Conservation (phyloP, 2,329 filamentous ascomycete genomes). For the Chaetomium strumarium region DNA sequence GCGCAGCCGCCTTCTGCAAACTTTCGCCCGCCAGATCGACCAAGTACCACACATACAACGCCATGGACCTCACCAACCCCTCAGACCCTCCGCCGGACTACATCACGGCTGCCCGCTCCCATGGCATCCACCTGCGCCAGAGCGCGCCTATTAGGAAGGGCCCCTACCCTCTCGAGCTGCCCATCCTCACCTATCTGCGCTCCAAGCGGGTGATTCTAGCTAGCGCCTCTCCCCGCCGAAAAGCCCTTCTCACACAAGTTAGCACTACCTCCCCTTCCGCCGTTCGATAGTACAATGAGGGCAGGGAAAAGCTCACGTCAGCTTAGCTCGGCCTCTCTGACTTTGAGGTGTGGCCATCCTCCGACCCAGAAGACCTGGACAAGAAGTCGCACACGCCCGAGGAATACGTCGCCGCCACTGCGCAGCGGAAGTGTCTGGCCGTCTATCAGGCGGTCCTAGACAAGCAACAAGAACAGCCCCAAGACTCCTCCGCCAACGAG, state of each 20-base stretch:
- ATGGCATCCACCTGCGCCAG: slow-evolving; percentile 31
- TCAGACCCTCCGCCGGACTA: slow-evolving; percentile 44
- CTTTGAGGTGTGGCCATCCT: slow-evolving; percentile 79
- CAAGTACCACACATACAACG: neutral
- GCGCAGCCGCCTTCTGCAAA: neutral
- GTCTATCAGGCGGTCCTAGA: slow-evolving; percentile 52
- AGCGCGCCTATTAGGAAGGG: slow-evolving; percentile 41
- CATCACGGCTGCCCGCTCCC: slow-evolving; percentile 36
- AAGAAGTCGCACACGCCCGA: slow-evolving; percentile 69
- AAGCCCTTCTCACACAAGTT: slow-evolving; percentile 71
- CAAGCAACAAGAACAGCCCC: slow-evolving; percentile 30
- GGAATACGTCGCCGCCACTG: slow-evolving; percentile 88
- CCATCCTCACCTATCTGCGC: slow-evolving; percentile 70
- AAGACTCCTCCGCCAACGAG: slow-evolving; percentile 28
- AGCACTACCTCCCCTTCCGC: neutral
- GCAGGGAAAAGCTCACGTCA: neutral
- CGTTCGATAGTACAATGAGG: neutral
- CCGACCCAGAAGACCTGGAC: slow-evolving; percentile 76
- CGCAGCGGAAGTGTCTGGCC: slow-evolving; percentile 72
- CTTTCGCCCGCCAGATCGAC: neutral
- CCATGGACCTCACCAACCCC: slow-evolving; percentile 26
- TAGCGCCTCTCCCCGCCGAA: slow-evolving; percentile 79
- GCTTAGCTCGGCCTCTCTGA: slow-evolving; percentile 68
- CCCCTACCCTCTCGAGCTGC: slow-evolving; percentile 68
- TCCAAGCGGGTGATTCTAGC: slow-evolving; percentile 81